Conservation (phyloP, 495 filamentous ascomycete genomes). For the Xylaria sp. region DNA sequence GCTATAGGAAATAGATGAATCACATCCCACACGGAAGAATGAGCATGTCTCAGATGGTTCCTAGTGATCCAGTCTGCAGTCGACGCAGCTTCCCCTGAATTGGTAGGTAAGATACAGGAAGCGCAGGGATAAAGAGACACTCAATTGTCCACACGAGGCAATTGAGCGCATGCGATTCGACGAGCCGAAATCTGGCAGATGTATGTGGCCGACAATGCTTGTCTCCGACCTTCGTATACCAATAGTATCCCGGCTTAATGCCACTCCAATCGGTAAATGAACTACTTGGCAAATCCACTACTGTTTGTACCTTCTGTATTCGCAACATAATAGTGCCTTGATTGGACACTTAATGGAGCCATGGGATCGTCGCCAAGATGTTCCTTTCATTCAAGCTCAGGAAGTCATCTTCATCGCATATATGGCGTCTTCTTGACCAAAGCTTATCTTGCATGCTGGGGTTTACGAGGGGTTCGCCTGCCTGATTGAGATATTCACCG, state of each 20-base stretch:
- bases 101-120: constrained; percentile 1
- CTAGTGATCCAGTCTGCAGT: background rate
- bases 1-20: background rate
- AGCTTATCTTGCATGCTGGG: constrained; percentile 18
- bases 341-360: background rate
- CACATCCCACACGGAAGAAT: background rate
- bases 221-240: background rate
- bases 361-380: background rate
- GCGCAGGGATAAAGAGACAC: background rate
- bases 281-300: constrained; percentile 5
- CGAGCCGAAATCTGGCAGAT: background rate
- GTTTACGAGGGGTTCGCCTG: constrained; percentile 16
- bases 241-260: background rate
- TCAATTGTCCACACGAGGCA: background rate
- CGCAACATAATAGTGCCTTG: background rate
- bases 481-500: constrained; percentile 11
- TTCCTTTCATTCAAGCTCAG: background rate
- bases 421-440: constrained; percentile 7
- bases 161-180: background rate
- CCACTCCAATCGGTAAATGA: background rate
- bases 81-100: background rate
- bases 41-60: constrained; percentile 9
- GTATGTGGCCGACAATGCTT: background rate
- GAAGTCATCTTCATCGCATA: background rate
- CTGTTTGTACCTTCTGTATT: background rate